phyloP scores from a whole-genome alignment of 768 basidiomycete species.

The Russula emetica region DNA sequence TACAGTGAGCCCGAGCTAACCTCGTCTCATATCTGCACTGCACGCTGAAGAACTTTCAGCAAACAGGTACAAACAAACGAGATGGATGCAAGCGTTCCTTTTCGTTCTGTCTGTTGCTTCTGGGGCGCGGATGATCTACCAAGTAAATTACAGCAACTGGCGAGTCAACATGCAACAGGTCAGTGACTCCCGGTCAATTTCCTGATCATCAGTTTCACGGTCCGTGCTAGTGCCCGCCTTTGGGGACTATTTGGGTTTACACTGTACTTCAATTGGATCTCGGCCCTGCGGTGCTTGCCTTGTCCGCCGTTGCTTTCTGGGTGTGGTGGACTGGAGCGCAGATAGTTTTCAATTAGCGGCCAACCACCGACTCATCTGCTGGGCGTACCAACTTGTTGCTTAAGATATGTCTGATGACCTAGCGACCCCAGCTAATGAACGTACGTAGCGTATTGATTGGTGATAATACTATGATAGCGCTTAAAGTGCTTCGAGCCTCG shows the following conservation, averaged over 20 bases:
- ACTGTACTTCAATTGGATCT: slow-evolving; percentile 66
- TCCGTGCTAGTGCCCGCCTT: slow-evolving; percentile 58
- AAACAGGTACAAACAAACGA: slow-evolving; percentile 56
- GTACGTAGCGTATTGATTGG: neutral
- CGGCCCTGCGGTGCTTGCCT: slow-evolving; percentile 52
- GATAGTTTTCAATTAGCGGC: slow-evolving; percentile 22
- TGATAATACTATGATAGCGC: neutral
- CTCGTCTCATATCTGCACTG: neutral
- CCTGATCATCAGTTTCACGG: neutral
- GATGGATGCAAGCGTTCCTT: slow-evolving; percentile 51
- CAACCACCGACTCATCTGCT: neutral
- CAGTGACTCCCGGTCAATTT: slow-evolving; percentile 13
- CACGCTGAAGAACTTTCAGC: slow-evolving; percentile 42
- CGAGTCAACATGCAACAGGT: slow-evolving; percentile 73
- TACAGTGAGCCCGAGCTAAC: slow-evolving; percentile 49
- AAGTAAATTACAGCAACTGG: slow-evolving; percentile 68
- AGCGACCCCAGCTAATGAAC: neutral
- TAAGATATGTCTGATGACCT: neutral
- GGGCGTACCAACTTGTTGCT: neutral
- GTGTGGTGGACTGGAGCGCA: slow-evolving; percentile 59
- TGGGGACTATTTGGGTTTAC: slow-evolving; percentile 78
- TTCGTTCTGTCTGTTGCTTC: slow-evolving; percentile 53
- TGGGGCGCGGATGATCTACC: slow-evolving; percentile 66
- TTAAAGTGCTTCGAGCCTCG: neutral
- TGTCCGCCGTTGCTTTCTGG: slow-evolving; percentile 51